Evolutionary conservation across 23 red algal species (phyloP), one percentile per base, ranked within the genome.

Genomic region (Cyanidiococcus yangmingshanensis): DNA sequence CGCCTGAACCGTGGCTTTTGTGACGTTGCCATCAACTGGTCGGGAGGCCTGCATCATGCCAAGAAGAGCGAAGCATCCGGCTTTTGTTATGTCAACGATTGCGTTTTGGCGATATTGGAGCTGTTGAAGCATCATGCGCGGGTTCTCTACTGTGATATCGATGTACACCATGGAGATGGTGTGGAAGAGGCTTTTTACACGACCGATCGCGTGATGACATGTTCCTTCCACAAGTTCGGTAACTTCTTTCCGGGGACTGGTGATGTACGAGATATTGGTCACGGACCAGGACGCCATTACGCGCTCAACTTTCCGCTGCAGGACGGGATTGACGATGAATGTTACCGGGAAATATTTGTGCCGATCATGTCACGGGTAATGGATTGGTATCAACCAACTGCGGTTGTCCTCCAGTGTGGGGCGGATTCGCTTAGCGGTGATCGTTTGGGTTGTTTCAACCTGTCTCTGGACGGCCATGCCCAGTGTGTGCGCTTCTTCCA

Each of bases 101-200:
- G 93, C 51, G 93, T 97, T 2, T 57, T 97, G 18, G 93, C 86
- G 33, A 97, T 97, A 40, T 58, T 97, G 40, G 93, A 97, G 83
- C 77, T 97, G 17, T 83, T 97, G 76, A 97, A 91, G 58, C 77
- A 84, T 39, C 93, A 97, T 39, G 67, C 93, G 24, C 74, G 93
- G 41, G 93, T 97, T 18, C 76, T 97, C 18, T 97, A 97, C 68
- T 79, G 84, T 38, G 93, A 97, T 71, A 97, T 97, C 79, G 93
- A 97, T 76, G 90, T 97, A 76, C 93, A 97, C 45, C 93, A 97
- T 63, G 93, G 93, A 39, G 93, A 97, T 57, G 93, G 93, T 37
- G 93, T 97, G n/a, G 93, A 97, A 36, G 93, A 97, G 82, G 93
- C 93, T 24, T 97, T 97, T 41, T 97, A 90, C 79, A 85, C 93